Base-by-base conservation (phyloP, 345 rosid species). In the Populus nigra region DNA sequence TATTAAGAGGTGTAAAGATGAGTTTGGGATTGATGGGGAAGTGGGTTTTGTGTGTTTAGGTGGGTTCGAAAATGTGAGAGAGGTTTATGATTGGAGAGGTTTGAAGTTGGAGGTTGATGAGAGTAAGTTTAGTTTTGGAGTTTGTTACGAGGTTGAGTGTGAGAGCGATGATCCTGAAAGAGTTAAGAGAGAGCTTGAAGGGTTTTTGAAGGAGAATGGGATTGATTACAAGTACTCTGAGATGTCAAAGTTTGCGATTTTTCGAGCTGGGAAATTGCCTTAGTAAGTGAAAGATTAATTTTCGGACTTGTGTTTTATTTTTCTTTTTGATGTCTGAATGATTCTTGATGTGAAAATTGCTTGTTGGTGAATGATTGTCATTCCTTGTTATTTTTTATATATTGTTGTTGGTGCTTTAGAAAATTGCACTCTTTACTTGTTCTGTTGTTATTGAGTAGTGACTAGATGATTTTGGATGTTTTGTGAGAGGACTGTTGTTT, bases 31-130 rank as follows among this genome's bases (percentile, higher is more conserved):
- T 47, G 79, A 22, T 35, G 83, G 78, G 22, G 87, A 83, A 67
- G n/a, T 73, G 81, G 91, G 76, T 11, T 89, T 90, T 74, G 87
- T 89, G 66, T 88, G 97, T 77, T 84, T 93, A 80, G 98, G 98
- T 33, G 97, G 98, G 69, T 95, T 93, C 80, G 91, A 87, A 84
- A 95, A 93, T 81, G 85, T 87, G 47, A 89, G 96, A 77, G 81
- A 77, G 68, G 92, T 90, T 22, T 87, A 90, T 66, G 85, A 90
- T 5, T 91, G 99, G 96, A 87, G 69, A 77, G 92, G 90, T 16
- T 78, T 93, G 81, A 91, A 80, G 49, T 78, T 93, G 84, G 97
- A 93, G 87, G 93, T 95, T 66, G 99, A 95, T 74, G 93, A 93
- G 85, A 95, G 96, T 3, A 88, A 78, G 76, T 93, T 82, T 76